Base-by-base conservation (phyloP, 2,329 filamentous ascomycete genomes). In the Didymella exigua region DNA sequence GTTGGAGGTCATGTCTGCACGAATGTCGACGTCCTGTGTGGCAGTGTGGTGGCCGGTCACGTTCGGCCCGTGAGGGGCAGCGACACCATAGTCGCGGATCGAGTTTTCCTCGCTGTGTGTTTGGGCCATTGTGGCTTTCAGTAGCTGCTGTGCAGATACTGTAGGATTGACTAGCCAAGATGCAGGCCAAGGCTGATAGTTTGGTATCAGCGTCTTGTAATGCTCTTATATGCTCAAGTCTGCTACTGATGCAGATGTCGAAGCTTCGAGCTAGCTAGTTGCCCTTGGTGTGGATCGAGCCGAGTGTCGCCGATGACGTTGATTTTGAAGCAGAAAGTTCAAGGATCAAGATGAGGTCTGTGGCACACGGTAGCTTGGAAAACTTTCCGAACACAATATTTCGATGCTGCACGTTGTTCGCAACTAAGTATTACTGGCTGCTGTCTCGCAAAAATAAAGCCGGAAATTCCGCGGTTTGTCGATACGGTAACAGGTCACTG, bases 1-100 rank as follows among this genome's bases (percentile, higher is more conserved):
- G 54, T 81, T 77, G 30, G 76, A 69, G 59, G 80, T 82, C 84
- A 88, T 87, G 61, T 73, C 71, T 24, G 57, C 73, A 63, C 63
- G 71, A 61, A 73, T 68, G 43, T 71, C 66, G 14, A 66, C 53
- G 40, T 79, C 70, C 41, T 69, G 67, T 11, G 78, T 79, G 8
- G 77, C 78, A 34, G 75, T 71, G 57, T 80, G 79, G 13, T 76
- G 61, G 53, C 76, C 76, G 24, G 61, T 65, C 70, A 75, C 74
- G 65, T 81, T 81, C 24, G 78, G 79, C 6, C 79, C 79, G 62
- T 81, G 79, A 49, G 79, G 79, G 16, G 77, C 78, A 47, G 78
- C 79, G 21, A 76, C 62, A 31, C 78, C 78, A 63, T 80, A 80
- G 67, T 81, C 77, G 45, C 78, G 74, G 55, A 81, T 72, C 18